Evolutionary conservation across 768 basidiomycete genomes (phyloP), one percentile per base, ranked within the genome.

Genomic region (Rhodotorula toruloides): DNA sequence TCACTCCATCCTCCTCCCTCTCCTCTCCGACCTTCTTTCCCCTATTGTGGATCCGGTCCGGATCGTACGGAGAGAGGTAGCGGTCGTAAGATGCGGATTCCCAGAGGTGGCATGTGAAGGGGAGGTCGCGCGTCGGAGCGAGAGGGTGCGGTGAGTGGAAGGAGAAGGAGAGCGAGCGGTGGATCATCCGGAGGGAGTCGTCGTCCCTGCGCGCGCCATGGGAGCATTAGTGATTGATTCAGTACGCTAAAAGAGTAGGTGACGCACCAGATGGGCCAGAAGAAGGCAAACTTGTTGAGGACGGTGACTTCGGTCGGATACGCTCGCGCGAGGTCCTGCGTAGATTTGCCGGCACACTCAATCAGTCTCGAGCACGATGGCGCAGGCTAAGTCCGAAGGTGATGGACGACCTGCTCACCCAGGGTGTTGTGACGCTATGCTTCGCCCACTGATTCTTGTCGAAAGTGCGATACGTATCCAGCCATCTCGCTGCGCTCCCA

Each of bases 181-280:
- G 76, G 11, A 77, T 70, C 29, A 74, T 61, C 25, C 63, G 62
- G 29, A 76, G 73, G 52, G 74, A 72, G 63, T 76, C 72, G 29
- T 65, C 63, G 52, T 65, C 49, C 63, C 63, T 65, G 46, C 22
- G n/a, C 3, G 16, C 9, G 43, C 34, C 52, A 42, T 14, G 27
- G 4, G 10, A 44, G 31, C n/a, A 6, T 29, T n/a, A 10, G n/a
- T 42, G n/a, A 36, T 22, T 5, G 36, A 54, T 7, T 16, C 14
- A 13, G 17, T 40, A 3, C 11, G 32, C 8, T 10, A 22, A 25
- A 29, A 36, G 44, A 11, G 25, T 2, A 27, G 27, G 19, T 0
- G 36, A 68, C 71, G 17, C 65, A 74, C 78, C 78, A 79, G 22
- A 78, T 56, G 1, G 78, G 78, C 78, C 78, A 79, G 68, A 79